Evolutionary conservation across 768 basidiomycete genomes (phyloP), one percentile per base, ranked within the genome.

Genomic region (Podaxis sp.): DNA sequence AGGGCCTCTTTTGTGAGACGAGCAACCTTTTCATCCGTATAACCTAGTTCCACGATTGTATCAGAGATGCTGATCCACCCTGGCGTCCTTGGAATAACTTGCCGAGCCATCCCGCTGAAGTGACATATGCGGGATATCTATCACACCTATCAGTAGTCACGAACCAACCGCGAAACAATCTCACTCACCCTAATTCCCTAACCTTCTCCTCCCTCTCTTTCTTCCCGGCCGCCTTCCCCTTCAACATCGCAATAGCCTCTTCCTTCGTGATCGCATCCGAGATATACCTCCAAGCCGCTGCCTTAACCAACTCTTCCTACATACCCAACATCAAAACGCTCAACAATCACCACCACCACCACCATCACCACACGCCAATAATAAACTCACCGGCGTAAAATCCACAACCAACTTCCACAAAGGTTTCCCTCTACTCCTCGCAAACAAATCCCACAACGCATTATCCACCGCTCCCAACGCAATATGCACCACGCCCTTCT

Each of bases 331-430:
- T 8, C 33, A 11, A 52, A 42, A 44, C n/a, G 5, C 54, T 39
- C 33, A 36, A 44, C 4, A 57, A 46, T 48, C n/a, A 57, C 13
- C 22, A 39, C 7, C 2, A 39, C 7, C 2, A 6, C 33, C 33
- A 33, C 8, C 33, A 33, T 13, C n/a, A 24, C 3, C 3, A 63
- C 0, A 17, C 26, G 17, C 13, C 2, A 33, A 30, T 40, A 59
- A 17, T n/a, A 3, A 3, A 60, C 71, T 52, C 65, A 75, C 89
- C 1, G 93, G 89, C 6, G 91, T 90, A 78, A 97, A 94, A 69
- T 98, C 96, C 1, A 89, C 89, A 53, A 98, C 82, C 15, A 98
- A 82, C 72, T 97, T 96, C 96, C 96, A 98, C 2, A 97, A 76
- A 4, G 96, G 96, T 75, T 96, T 96, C 57, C 83, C 79, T 66